Conservation (phyloP, 2,329 filamentous ascomycete genomes). For the Ophiostoma ulmi region DNA sequence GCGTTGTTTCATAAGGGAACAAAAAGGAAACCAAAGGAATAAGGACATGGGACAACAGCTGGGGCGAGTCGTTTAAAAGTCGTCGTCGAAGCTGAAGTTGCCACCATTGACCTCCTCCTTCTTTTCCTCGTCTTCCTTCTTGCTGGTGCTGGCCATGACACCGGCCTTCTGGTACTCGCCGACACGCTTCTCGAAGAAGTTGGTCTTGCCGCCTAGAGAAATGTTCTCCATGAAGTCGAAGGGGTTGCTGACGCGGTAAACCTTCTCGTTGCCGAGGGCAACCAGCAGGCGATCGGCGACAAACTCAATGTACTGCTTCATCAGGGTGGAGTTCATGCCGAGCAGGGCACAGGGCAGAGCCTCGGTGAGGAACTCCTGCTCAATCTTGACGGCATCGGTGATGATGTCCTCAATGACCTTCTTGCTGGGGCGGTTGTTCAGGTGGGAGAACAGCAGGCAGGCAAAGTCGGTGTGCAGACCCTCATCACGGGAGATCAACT, state of each 20-base stretch:
- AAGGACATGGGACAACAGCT: background rate
- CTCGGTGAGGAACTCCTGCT: conserved; percentile 97
- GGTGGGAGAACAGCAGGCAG: conserved; percentile 93
- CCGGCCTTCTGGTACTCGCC: conserved; percentile 99
- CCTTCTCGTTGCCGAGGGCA: conserved; percentile 88
- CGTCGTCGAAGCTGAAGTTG: conserved; percentile 91
- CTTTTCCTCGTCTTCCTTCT: conserved; percentile 45
- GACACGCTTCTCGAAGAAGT: conserved; percentile 99
- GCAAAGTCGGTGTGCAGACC: conserved; percentile 99
- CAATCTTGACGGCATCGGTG: conserved; percentile 85
- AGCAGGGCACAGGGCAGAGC: conserved; percentile 88
- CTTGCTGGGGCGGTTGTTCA: conserved; percentile 84
- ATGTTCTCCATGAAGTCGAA: conserved; percentile 99
- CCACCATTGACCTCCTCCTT: conserved; percentile 52
- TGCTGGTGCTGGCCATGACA: conserved; percentile 90
- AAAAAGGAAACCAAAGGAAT: conserved; percentile 7
- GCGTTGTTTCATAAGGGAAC: conserved; percentile 20
- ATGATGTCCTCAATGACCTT: conserved; percentile 82
- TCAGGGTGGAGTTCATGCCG: conserved; percentile 93
- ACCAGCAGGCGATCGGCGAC: conserved; percentile 93
- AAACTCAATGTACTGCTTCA: conserved; percentile 99
- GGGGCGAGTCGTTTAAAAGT: conserved; percentile 64
- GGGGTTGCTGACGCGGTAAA: conserved; percentile 88
- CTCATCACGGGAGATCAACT: conserved; percentile 98
- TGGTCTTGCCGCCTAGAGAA: conserved; percentile 96